These are phyloP conservation scores for Crithidia bombi DNA, from an alignment of 208 protist species.

Conservation along the genomic window DNA sequence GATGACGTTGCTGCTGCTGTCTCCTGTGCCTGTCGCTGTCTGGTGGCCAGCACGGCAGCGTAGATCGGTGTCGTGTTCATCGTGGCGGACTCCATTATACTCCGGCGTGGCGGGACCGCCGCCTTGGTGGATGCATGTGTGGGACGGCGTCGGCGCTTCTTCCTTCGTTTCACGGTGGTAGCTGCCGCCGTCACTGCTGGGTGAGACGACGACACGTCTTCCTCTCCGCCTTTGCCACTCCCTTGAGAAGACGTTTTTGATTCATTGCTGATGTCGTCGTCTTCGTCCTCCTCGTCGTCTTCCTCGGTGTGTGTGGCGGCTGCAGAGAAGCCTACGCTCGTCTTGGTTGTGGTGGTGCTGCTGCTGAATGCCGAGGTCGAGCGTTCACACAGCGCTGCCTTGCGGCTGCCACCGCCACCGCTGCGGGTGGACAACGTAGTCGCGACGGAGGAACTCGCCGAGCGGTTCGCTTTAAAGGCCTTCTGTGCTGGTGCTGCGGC, in stretches of 20 bases:
- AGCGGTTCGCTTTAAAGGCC: background rate
- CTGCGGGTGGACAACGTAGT: background rate
- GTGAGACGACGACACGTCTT: too few species aligned
- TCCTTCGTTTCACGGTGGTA: background rate
- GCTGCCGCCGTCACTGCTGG: background rate
- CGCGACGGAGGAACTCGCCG: background rate
- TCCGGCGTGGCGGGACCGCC: conserved; percentile 3
- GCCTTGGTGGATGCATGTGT: background rate
- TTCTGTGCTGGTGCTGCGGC: background rate
- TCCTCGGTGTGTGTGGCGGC: background rate
- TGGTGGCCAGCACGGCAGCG: background rate
- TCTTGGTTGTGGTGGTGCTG: background rate
- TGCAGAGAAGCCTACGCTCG: background rate
- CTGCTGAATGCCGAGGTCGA: conserved; percentile 13
- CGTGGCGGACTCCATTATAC: conserved; percentile 22
- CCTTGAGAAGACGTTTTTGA: background rate
- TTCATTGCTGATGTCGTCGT: background rate
- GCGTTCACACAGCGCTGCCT: background rate
- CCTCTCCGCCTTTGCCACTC: background rate
- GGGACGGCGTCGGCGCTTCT: background rate
- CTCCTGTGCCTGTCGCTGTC: background rate
- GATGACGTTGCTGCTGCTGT: background rate
- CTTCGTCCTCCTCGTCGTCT: background rate
- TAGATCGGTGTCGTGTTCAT: conserved; percentile 25
- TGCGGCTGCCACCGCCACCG: background rate